phyloP scores from a whole-genome alignment of 2,329 filamentous ascomycete species.

The Endocalyx cinctus region DNA sequence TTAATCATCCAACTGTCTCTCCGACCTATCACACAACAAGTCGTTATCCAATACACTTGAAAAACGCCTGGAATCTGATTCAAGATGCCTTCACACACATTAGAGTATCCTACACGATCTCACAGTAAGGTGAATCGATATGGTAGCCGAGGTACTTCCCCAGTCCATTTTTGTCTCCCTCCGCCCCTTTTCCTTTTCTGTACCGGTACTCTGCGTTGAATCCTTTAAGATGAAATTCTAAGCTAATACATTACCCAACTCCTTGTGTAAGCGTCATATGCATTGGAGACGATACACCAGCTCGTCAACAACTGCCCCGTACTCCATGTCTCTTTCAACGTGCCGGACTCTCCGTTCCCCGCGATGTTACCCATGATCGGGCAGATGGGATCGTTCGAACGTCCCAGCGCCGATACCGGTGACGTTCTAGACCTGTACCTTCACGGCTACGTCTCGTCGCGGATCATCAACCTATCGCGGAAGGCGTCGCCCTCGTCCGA shows the following conservation, averaged over 20 bases:
- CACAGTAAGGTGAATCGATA: constrained; percentile 65
- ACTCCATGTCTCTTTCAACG: constrained; percentile 74
- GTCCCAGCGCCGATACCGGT: constrained; percentile 53
- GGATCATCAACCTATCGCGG: constrained; percentile 65
- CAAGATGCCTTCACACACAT: constrained; percentile 38
- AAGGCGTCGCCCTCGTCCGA: constrained; percentile 2
- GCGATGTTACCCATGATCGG: constrained; percentile 81
- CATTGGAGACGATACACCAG: constrained; percentile 65
- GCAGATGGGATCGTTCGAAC: constrained; percentile 68
- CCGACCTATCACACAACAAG: no score
- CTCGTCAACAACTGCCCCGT: constrained; percentile 73
- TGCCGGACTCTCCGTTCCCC: constrained; percentile 63
- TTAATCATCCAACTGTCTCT: no score
- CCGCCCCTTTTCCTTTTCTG: neutral
- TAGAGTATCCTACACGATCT: constrained; percentile 59
- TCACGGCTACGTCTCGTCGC: constrained; percentile 77
- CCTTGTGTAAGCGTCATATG: constrained; percentile 68
- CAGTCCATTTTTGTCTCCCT: no score
- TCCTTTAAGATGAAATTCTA: neutral
- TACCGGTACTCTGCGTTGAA: neutral
- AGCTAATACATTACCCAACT: no score
- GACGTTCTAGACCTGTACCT: constrained; percentile 74
- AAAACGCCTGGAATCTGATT: no score
- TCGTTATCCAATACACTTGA: no score
- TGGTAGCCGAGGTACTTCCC: constrained; percentile 52